Conservation (phyloP, 768 basidiomycete species). For the Pleurotus salmoneostramineus region DNA sequence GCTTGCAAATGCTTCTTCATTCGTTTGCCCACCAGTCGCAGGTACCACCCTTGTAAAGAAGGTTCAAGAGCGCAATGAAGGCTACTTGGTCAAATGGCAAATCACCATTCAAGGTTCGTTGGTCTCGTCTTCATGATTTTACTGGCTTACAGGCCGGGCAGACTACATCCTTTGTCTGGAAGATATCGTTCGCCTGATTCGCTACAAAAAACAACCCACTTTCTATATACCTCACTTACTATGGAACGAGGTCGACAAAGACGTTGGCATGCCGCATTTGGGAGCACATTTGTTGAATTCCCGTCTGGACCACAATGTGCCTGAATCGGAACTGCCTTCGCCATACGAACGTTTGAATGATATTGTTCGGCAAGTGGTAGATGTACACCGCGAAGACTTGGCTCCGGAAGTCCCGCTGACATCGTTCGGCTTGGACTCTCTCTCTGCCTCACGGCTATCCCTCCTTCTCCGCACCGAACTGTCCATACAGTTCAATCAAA, state of each 20-base stretch:
- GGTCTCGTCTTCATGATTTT: not conserved
- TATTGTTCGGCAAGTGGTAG: constrained; percentile 26
- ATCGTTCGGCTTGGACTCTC: constrained; percentile 39
- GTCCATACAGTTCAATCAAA: constrained; percentile 23
- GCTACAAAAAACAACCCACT: not conserved
- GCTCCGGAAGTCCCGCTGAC: constrained; percentile 24
- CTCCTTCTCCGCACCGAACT: constrained; percentile 22
- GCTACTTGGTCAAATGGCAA: not conserved
- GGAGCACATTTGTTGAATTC: constrained; percentile 11
- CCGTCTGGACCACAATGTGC: not conserved
- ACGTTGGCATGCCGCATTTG: constrained; percentile 17
- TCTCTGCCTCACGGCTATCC: constrained; percentile 32
- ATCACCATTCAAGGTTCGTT: not conserved
- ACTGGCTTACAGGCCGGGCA: no score
- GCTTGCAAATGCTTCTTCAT: not conserved
- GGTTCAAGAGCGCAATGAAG: not conserved
- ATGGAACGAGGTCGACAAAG: constrained; percentile 20
- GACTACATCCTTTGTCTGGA: not conserved
- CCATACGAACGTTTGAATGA: constrained; percentile 21
- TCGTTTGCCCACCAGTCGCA: not conserved
- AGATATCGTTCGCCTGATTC: not conserved
- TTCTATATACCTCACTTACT: constrained; percentile 29
- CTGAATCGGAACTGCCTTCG: not conserved
- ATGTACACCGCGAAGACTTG: constrained; percentile 19
- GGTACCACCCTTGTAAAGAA: not conserved